Percentiles rank a stretch among this genome's conserved stretches.
Conservation (phyloP, 2,329 filamentous ascomycete genomes). For the Diaporthe citriasiana region DNA sequence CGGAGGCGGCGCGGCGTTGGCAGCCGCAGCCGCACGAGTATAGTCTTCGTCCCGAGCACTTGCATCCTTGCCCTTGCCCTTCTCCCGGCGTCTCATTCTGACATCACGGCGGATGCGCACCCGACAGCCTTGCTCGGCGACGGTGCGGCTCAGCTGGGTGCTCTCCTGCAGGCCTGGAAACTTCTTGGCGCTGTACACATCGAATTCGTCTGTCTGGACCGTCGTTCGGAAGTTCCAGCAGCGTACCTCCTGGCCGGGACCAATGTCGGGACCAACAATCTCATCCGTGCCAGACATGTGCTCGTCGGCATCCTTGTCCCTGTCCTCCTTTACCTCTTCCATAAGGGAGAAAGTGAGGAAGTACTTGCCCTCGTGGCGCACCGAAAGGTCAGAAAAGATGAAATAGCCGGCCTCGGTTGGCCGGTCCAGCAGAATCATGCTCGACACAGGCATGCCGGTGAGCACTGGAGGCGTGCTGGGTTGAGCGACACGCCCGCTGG, state of each 20-base stretch:
- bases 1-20: constrained; percentile 37
- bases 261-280: constrained; percentile 48
- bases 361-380: constrained; percentile 95
- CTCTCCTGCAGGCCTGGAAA: constrained; percentile 95
- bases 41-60: constrained; percentile 52
- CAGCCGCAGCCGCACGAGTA: constrained; percentile 38
- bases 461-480: constrained; percentile 84
- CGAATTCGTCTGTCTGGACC: constrained; percentile 84
- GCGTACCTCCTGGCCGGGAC: constrained; percentile 32
- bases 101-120: constrained; percentile 92
- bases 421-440: constrained; percentile 95
- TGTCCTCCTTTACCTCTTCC: constrained; percentile 89
- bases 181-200: constrained; percentile 97
- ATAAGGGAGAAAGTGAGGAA: constrained; percentile 93
- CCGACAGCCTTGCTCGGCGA: constrained; percentile 96
- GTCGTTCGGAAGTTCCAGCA: constrained; percentile 41
- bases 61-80: constrained; percentile 50
- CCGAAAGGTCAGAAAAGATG: constrained; percentile 96
- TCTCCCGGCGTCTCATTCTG: constrained; percentile 65
- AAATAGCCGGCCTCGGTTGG: constrained; percentile 89
- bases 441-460: constrained; percentile 94
- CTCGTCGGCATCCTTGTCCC: constrained; percentile 77
- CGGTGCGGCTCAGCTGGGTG: constrained; percentile 87
- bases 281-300: constrained; percentile 52
- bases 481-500: constrained; percentile 79